These are phyloP conservation scores for Kingdonia uniflora DNA, from an alignment of 164 flowering plant species.

Conservation along the genomic window DNA sequence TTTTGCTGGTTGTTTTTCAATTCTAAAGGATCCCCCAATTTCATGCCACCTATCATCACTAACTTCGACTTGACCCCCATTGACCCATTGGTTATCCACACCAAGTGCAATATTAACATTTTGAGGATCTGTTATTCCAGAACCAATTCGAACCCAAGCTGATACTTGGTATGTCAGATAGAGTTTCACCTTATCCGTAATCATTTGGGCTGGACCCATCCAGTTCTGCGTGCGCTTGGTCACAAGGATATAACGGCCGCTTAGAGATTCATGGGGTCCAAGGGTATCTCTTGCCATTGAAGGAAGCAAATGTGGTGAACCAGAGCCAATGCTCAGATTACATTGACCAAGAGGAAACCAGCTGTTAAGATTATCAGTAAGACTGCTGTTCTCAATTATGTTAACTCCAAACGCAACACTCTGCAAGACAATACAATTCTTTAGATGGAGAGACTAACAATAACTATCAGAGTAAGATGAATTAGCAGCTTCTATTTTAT, in stretches of 20 bases:
- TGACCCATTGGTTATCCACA: slow-evolving; percentile 86
- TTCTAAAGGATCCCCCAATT: slow-evolving; percentile 83
- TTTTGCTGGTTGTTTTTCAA: slow-evolving; percentile 78
- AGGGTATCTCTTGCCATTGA: slow-evolving; percentile 82
- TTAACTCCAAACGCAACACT: slow-evolving; percentile 64
- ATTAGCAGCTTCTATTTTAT: background rate
- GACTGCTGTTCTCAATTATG: slow-evolving; percentile 60
- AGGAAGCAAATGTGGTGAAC: slow-evolving; percentile 81
- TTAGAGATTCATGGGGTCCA: slow-evolving; percentile 63
- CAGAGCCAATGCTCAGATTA: slow-evolving; percentile 42
- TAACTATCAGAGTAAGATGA: background rate
- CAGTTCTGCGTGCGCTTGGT: slow-evolving; percentile 82
- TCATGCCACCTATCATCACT: slow-evolving; percentile 80
- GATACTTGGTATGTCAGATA: slow-evolving; percentile 88
- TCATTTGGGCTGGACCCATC: slow-evolving; percentile 98
- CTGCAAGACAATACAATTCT: slow-evolving; percentile 27
- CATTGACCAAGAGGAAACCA: slow-evolving; percentile 94
- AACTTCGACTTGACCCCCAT: slow-evolving; percentile 83
- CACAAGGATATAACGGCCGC: slow-evolving; percentile 69
- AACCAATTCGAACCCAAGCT: slow-evolving; percentile 76
- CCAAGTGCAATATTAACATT: slow-evolving; percentile 74
- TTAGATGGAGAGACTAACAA: background rate
- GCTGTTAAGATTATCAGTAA: slow-evolving; percentile 51
- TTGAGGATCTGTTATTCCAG: slow-evolving; percentile 51
- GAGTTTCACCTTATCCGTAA: slow-evolving; percentile 72